Conservation (phyloP, 169 alveolate species). For the Plasmodium gallinaceum region DNA sequence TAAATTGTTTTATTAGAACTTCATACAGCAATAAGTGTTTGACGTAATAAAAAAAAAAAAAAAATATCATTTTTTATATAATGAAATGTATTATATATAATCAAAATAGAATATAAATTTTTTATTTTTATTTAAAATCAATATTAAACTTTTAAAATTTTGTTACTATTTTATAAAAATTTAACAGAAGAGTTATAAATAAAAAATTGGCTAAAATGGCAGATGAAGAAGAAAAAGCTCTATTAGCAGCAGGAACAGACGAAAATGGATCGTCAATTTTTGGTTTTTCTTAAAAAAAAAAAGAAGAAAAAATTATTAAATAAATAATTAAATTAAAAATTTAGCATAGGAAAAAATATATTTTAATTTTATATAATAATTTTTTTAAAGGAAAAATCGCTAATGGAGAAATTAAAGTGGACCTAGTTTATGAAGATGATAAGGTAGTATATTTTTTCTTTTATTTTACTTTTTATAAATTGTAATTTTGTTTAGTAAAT, state of each 20-base stretch:
- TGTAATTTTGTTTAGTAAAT: neutral
- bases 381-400: conserved; percentile 55
- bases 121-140: too few relatives aligned
- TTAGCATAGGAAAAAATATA: neutral
- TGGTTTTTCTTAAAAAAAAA: conserved; percentile 6
- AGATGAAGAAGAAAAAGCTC: conserved; percentile 63
- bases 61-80: neutral
- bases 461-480: neutral
- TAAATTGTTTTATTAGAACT: conserved; percentile 5
- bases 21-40: conserved; percentile 36
- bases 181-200: conserved; percentile 23
- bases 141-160: neutral
- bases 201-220: conserved; percentile 29
- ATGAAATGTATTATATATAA: too few relatives aligned
- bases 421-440: conserved; percentile 58
- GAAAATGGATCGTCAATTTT: conserved; percentile 61
- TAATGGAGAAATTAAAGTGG: conserved; percentile 39
- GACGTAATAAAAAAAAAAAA: conserved; percentile 22
- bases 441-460: conserved; percentile 1
- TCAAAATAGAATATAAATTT: too few relatives aligned
- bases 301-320: neutral
- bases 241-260: conserved; percentile 64
- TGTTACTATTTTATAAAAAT: neutral
- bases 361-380: neutral
- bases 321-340: neutral